A percentile compares a stretch with the other conserved stretches of the same genome.
phyloP scores from a whole-genome alignment of 2,329 filamentous ascomycete species.

The Pseudocercospora macadamiae region DNA sequence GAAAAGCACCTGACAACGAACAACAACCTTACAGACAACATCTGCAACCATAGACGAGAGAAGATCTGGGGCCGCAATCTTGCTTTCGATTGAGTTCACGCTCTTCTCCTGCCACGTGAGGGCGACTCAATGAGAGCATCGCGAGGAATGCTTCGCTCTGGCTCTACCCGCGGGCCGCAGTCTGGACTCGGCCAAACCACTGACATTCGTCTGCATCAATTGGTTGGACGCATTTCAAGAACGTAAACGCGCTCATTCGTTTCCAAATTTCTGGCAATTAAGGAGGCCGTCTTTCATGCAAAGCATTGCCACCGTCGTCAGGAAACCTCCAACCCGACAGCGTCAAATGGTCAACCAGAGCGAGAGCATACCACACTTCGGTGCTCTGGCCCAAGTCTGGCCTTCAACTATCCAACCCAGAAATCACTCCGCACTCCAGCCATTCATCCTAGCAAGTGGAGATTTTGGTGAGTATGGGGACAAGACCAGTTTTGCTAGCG shows the following conservation, averaged over 20 bases:
- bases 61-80: not conserved
- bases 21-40: too few species aligned
- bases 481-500: not conserved
- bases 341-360: not conserved
- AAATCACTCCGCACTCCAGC: not conserved
- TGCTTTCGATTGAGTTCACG: not conserved
- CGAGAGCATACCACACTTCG: not conserved
- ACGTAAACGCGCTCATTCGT: not conserved
- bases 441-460: conserved; percentile 6
- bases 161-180: not conserved
- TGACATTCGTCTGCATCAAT: not conserved
- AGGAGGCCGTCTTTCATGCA: not conserved
- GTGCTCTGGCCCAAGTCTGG: conserved; percentile 1
- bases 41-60: not conserved
- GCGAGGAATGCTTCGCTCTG: not conserved
- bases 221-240: not conserved
- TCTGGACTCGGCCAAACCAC: not conserved
- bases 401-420: not conserved
- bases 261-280: not conserved
- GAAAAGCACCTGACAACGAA: not conserved
- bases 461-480: not conserved
- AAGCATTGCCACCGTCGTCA: not conserved
- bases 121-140: not conserved
- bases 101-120: not conserved
- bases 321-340: not conserved